A percentile compares a stretch with the other conserved stretches of the same genome.
Conservation (phyloP, 2,329 filamentous ascomycete species). For the Verticillium dahliae region DNA sequence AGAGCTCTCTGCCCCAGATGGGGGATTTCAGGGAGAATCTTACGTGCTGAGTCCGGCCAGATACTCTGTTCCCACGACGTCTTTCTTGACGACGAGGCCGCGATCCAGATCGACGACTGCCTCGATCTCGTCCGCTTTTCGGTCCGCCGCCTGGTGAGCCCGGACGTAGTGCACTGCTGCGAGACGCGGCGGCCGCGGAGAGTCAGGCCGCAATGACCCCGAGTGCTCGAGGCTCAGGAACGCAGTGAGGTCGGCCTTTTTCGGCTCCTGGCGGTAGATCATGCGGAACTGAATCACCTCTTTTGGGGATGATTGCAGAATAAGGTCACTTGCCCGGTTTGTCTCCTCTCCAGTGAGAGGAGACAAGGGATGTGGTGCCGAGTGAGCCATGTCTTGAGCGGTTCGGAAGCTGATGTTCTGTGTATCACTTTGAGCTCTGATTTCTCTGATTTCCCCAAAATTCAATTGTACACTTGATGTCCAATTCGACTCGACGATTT, state of each 20-base stretch:
- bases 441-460: no score
- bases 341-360: conserved; percentile 21
- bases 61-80: conserved; percentile 19
- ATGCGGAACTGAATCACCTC: conserved; percentile 28
- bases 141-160: conserved; percentile 16
- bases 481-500: neutral
- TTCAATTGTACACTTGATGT: no score
- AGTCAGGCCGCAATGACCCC: conserved; percentile 11
- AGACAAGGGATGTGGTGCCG: conserved; percentile 24
- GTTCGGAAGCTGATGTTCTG: neutral
- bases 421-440: no score
- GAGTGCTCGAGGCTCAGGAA: conserved; percentile 28
- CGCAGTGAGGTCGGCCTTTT: conserved; percentile 28
- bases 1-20: no score
- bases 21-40: conserved; percentile 4
- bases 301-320: conserved; percentile 20
- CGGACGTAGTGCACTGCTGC: conserved; percentile 4
- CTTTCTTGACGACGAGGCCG: conserved; percentile 15
- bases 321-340: conserved; percentile 24
- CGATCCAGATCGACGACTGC: conserved; percentile 23
- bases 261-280: conserved; percentile 33
- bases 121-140: conserved; percentile 21
- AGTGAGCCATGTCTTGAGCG: neutral
- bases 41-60: conserved; percentile 23
- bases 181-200: conserved; percentile 12